phyloP scores from a whole-genome alignment of 768 basidiomycete genomes.

The Naematelia encephala region DNA sequence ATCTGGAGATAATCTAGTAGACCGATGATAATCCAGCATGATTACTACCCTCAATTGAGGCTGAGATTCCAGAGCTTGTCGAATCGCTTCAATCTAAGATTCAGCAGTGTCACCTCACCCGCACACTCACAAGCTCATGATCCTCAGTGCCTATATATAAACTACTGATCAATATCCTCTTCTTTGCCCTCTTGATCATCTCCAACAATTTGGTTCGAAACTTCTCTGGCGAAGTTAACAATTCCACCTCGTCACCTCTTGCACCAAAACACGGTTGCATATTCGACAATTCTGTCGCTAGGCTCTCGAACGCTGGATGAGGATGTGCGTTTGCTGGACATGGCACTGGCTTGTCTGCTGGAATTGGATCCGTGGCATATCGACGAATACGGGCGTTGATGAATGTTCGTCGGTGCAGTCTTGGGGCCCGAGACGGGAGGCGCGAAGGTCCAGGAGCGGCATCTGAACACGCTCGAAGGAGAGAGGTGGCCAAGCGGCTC shows the following conservation, averaged over 20 bases:
- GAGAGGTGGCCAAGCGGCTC: constrained; percentile 2
- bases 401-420: neutral
- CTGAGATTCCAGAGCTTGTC: constrained; percentile 60
- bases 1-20: constrained; percentile 50
- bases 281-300: constrained; percentile 20
- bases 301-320: constrained; percentile 25
- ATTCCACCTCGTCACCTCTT: constrained; percentile 55
- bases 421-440: neutral
- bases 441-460: constrained; percentile 19
- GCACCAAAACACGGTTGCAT: constrained; percentile 49
- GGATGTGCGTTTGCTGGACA: constrained; percentile 7
- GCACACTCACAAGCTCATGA: constrained; percentile 61
- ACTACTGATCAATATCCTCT: constrained; percentile 75
- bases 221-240: constrained; percentile 60
- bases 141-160: constrained; percentile 56
- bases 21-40: constrained; percentile 68
- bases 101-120: neutral
- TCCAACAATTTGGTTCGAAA: constrained; percentile 63
- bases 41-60: constrained; percentile 66
- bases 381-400: neutral
- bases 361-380: neutral
- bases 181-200: constrained; percentile 71
- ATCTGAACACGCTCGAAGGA: constrained; percentile 12
- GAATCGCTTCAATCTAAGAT: constrained; percentile 66
- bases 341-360: neutral